Base-by-base conservation (phyloP, 352 stramenopile species). In the Phytophthora sojae region DNA sequence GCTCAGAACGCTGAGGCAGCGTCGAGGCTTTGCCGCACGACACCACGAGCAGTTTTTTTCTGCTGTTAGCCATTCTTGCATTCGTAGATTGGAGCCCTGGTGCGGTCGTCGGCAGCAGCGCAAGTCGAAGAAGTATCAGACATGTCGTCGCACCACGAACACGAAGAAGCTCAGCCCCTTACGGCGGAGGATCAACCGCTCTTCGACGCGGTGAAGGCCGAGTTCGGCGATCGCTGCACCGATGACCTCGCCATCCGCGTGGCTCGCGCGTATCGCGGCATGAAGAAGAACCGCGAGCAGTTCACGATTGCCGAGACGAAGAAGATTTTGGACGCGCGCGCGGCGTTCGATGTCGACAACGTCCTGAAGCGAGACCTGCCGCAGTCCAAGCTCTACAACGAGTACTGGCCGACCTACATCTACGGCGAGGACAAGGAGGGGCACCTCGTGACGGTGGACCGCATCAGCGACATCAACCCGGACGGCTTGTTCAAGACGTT, bases 341-440 rank as follows among this genome's bases (percentile, higher is more conserved):
- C 69, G 14, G 37, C 68, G 21, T 57, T 82, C 19, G 58, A 83
- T 15, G 81, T 79, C 19, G 85, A 94, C 61, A 76, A 63, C 25
- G 67, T 94, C 29, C 67, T 94, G 2, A 76, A 64, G 6, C 71
- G 65, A 19, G 80, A 90, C 17, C 63, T 96, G 17, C 77, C 90
- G 12, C 71, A 81, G 50, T 80, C 73, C 32, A 89, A 90, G 45
- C 17, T 90, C 23, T 92, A 85, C 69, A 89, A 82, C 44, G 77
- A 92, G n/a, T 91, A 66, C 59, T 94, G 86, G 84, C 85, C 77
- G 0, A 81, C 67, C 4, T 80, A 82, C 57, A 67, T 92, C 23
- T 92, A 92, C 61, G 86, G 88, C 25, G 85, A 94, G 69, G 88
- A 96, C 70, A 79, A 69, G 17, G 81, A 91, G 11, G 86, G 88